phyloP scores from a whole-genome alignment of 2,329 filamentous ascomycete genomes.

The Arachnopeziza araneosa region DNA sequence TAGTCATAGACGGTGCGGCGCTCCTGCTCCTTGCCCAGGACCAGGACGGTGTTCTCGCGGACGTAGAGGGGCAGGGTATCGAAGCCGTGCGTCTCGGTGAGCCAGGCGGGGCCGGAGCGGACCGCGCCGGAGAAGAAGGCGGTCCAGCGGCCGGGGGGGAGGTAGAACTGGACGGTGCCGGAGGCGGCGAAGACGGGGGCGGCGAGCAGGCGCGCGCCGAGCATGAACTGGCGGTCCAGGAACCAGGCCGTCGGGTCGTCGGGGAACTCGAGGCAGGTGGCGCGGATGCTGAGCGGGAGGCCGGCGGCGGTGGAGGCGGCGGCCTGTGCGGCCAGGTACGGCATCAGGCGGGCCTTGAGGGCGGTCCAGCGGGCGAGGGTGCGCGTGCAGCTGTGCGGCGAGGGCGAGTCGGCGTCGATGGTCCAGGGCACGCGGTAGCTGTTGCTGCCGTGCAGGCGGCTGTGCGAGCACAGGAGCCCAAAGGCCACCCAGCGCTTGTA shows the following conservation, averaged over 20 bases:
- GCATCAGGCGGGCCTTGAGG: constrained; percentile 51
- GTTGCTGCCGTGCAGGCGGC: constrained; percentile 51
- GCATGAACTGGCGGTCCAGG: constrained; percentile 56
- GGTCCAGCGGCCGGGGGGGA: constrained; percentile 46
- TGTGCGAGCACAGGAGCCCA: constrained; percentile 55
- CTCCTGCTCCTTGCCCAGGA: constrained; percentile 26
- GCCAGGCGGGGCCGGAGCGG: constrained; percentile 38
- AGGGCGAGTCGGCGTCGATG: constrained; percentile 49
- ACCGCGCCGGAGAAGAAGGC: constrained; percentile 41
- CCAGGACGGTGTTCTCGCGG: constrained; percentile 32
- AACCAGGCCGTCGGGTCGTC: constrained; percentile 52
- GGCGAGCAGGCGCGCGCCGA: constrained; percentile 50
- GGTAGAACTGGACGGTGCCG: constrained; percentile 51
- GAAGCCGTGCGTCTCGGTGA: constrained; percentile 42
- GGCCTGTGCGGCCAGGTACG: constrained; percentile 50
- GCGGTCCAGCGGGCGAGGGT: constrained; percentile 39
- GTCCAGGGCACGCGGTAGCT: constrained; percentile 61
- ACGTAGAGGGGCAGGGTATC: constrained; percentile 43
- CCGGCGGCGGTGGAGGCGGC: constrained; percentile 43
- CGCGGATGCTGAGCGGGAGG: constrained; percentile 48
- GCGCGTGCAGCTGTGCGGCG: constrained; percentile 42
- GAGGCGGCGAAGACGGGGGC: constrained; percentile 54
- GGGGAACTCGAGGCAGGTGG: constrained; percentile 56
- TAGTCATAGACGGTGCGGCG: constrained; percentile 30
- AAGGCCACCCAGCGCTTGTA: constrained; percentile 63